phyloP scores from a whole-genome alignment of 2,329 filamentous ascomycete species.

The Gremmenia infestans region DNA sequence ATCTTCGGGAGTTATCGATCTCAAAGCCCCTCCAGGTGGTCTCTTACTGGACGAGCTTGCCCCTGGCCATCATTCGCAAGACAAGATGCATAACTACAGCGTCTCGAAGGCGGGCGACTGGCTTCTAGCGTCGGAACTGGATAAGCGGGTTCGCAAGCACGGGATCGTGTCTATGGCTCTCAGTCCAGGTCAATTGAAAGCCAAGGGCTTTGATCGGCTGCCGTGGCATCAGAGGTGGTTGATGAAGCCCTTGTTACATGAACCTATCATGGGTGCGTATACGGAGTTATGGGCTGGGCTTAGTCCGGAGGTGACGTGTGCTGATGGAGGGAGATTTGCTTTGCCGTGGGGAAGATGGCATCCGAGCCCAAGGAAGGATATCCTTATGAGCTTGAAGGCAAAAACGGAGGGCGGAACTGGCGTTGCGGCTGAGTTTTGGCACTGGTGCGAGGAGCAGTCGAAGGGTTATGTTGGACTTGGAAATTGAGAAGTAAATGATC shows the following conservation, averaged over 20 bases:
- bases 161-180: slow-evolving; percentile 13
- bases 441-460: slow-evolving; percentile 19
- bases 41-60: slow-evolving; percentile 10
- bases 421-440: slow-evolving; percentile 18
- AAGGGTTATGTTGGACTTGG: not conserved
- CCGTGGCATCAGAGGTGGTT: not conserved
- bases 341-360: slow-evolving; percentile 38
- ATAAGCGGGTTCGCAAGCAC: not conserved
- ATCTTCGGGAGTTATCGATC: slow-evolving; percentile 15
- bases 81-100: slow-evolving; percentile 13
- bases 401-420: slow-evolving; percentile 21
- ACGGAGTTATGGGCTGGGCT: slow-evolving; percentile 21
- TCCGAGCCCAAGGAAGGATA: slow-evolving; percentile 13
- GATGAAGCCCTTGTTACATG: slow-evolving; percentile 10
- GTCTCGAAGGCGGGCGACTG: slow-evolving; percentile 18
- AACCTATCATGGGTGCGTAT: slow-evolving; percentile 19
- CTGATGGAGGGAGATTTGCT: slow-evolving; percentile 17
- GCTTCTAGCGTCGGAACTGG: slow-evolving; percentile 15
- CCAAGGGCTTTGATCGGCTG: slow-evolving; percentile 4
- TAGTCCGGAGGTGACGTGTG: slow-evolving; percentile 7
- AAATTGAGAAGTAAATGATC: too few relatives aligned
- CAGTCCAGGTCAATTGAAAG: slow-evolving; percentile 16
- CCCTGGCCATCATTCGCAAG: not conserved
- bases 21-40: slow-evolving; percentile 7
- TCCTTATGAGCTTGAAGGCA: slow-evolving; percentile 13